Conservation (phyloP, 176 grass and related monocot genomes). For the Aegilops longissima region DNA sequence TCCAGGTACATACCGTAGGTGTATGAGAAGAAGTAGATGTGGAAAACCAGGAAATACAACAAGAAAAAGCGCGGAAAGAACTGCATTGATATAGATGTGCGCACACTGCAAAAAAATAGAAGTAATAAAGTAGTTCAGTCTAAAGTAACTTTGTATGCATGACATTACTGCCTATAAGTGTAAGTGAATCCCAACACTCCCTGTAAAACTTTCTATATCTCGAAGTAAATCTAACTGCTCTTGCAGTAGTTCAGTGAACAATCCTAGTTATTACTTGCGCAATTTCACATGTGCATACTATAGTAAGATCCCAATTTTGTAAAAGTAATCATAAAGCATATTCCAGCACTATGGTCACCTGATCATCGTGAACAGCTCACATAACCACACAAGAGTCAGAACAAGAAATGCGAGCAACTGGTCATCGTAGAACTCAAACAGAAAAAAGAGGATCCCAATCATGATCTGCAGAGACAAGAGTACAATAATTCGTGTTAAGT, state of each 20-base stretch:
- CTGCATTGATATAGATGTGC: constrained; percentile 99
- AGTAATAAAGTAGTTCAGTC: constrained; percentile 21
- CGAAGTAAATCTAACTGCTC: constrained; percentile 1
- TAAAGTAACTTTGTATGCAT: not conserved
- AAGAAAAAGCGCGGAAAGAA: constrained; percentile 99
- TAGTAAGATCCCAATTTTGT: not conserved
- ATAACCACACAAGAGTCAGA: constrained; percentile 98
- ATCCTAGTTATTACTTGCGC: not conserved
- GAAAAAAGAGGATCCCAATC: constrained; percentile 98
- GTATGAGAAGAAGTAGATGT: constrained; percentile 99
- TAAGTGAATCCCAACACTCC: not conserved
- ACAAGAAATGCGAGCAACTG: constrained; percentile 93
- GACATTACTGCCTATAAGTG: not conserved
- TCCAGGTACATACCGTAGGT: constrained; percentile 67
- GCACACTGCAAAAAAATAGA: constrained; percentile 55
- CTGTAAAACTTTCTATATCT: not conserved
- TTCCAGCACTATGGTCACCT: constrained; percentile 48
- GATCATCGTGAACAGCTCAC: constrained; percentile 98
- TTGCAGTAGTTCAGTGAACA: not conserved
- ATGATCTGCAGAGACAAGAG: constrained; percentile 79
- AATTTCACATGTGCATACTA: not conserved
- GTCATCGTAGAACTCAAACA: constrained; percentile 99
- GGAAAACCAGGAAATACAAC: constrained; percentile 98
- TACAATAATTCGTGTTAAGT: constrained; percentile 10
- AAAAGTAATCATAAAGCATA: constrained; percentile 12